A percentile compares a stretch with the other conserved stretches of the same genome.
Evolutionary conservation across 345 rosid genomes (phyloP).

Genomic region (Eutrema yunnanense): DNA sequence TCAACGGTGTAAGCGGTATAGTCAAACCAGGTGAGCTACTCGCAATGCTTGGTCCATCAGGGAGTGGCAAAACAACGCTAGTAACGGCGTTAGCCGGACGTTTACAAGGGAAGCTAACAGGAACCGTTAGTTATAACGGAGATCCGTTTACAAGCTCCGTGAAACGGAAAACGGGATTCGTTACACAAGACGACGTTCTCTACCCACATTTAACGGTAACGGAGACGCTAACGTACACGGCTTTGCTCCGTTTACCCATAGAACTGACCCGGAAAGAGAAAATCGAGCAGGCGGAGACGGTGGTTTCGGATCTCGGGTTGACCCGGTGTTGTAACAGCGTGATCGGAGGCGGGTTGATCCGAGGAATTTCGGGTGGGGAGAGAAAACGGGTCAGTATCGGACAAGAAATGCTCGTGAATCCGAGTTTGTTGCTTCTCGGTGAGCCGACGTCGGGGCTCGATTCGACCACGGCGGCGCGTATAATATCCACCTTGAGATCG

Average conservation of each 20-base stretch:
- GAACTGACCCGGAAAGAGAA: conserved; percentile 53
- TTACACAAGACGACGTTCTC: conserved; percentile 76
- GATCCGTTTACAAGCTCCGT: conserved; percentile 59
- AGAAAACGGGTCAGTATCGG: conserved; percentile 89
- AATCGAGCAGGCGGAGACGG: conserved; percentile 57
- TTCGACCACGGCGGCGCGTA: conserved; percentile 79
- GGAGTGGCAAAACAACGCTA: conserved; percentile 91
- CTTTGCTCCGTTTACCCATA: conserved; percentile 69
- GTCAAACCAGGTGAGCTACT: conserved; percentile 81
- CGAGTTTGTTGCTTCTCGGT: conserved; percentile 75
- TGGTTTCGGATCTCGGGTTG: conserved; percentile 69
- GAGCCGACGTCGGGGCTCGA: conserved; percentile 96
- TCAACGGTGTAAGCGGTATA: conserved; percentile 74
- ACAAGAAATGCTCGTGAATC: conserved; percentile 84
- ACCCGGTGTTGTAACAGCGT: conserved; percentile 51
- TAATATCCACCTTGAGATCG: conserved; percentile 47
- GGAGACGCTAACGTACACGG: conserved; percentile 72
- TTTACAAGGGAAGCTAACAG: conserved; percentile 62
- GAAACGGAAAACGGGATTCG: conserved; percentile 79
- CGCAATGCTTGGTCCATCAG: conserved; percentile 96
- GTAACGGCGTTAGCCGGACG: conserved; percentile 78
- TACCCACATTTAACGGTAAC: conserved; percentile 84
- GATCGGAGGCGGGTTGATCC: conserved; percentile 69
- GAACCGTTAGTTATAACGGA: conserved; percentile 59
- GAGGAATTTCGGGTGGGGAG: conserved; percentile 90